Conservation (phyloP, 805 yeast genomes). For the Ogataea polymorpha region DNA sequence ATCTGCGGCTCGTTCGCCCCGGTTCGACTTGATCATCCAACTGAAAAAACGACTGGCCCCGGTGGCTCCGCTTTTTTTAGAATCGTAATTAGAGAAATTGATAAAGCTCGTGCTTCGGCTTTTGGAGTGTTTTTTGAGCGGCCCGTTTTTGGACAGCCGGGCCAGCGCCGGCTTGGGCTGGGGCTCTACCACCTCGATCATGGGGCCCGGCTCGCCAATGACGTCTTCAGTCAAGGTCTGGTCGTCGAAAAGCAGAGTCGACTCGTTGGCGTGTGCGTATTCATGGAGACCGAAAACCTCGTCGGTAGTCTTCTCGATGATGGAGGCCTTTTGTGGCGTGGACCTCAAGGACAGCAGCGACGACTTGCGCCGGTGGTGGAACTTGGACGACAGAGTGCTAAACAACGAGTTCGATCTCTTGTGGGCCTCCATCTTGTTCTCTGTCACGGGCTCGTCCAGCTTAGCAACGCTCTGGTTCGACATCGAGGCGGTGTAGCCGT, state of each 20-base stretch:
- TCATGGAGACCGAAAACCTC: constrained; percentile 24
- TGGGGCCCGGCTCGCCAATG: constrained; percentile 37
- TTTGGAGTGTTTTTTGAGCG: constrained; percentile 9
- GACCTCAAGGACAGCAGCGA: constrained; percentile 20
- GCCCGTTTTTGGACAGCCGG: constrained; percentile 3
- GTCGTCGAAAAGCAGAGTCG: constrained; percentile 27
- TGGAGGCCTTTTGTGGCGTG: constrained; percentile 19
- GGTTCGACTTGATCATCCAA: constrained; percentile 20
- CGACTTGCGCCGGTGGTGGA: constrained; percentile 26
- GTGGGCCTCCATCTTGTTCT: constrained; percentile 14
- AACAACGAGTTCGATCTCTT: constrained; percentile 26
- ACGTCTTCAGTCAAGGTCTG: constrained; percentile 26
- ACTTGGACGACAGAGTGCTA: constrained; percentile 25
- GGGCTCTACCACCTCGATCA: constrained; percentile 20
- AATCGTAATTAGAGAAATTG: not conserved
- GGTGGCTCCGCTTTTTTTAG: constrained; percentile 1
- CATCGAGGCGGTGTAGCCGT: constrained; percentile 17
- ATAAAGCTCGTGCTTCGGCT: constrained; percentile 15
- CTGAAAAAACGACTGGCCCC: constrained; percentile 10
- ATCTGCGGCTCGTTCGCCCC: constrained; percentile 2
- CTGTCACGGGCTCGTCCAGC: not conserved
- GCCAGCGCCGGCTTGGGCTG: constrained; percentile 9
- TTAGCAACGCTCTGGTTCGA: constrained; percentile 2
- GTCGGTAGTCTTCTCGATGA: constrained; percentile 28
- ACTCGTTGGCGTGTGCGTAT: constrained; percentile 15